phyloP scores from a whole-genome alignment of 139 green algal species.

The Volvox reticuliferus region DNA sequence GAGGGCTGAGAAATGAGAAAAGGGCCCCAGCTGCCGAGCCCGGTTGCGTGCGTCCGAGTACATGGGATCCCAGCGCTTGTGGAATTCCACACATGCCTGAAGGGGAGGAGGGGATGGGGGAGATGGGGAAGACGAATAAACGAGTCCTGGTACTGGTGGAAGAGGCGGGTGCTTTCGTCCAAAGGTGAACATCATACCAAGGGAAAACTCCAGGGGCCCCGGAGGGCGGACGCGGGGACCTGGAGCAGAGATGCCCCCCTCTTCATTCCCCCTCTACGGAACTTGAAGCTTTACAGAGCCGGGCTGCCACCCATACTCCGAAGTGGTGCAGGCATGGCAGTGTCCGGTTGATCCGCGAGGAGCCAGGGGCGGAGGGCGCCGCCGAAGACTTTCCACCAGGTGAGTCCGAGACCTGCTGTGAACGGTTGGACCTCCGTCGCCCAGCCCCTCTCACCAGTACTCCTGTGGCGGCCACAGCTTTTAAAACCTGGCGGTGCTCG shows the following conservation, averaged over 20 bases:
- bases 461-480: constrained; percentile 52
- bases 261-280: background rate
- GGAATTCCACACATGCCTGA: constrained; percentile 69
- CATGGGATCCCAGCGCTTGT: constrained; percentile 86
- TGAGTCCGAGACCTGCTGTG: too few relatives aligned
- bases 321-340: too few relatives aligned
- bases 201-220: too few relatives aligned
- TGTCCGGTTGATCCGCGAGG: background rate
- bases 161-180: background rate
- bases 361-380: background rate
- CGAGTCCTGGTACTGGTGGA: too few relatives aligned
- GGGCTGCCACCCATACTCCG: too few relatives aligned
- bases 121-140: background rate
- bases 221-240: too few relatives aligned
- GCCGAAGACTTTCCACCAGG: background rate
- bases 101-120: background rate
- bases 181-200: background rate
- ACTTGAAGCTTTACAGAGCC: too few relatives aligned
- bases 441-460: constrained; percentile 49
- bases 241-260: background rate
- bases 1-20: constrained; percentile 79
- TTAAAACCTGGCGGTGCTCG: constrained; percentile 61
- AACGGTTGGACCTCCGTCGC: background rate
- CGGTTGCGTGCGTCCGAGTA: constrained; percentile 75
- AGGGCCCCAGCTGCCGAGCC: constrained; percentile 65